These are phyloP conservation scores for Irpex rosettiformis DNA, from an alignment of 1,284 basidiomycete species.

Conservation along the genomic window DNA sequence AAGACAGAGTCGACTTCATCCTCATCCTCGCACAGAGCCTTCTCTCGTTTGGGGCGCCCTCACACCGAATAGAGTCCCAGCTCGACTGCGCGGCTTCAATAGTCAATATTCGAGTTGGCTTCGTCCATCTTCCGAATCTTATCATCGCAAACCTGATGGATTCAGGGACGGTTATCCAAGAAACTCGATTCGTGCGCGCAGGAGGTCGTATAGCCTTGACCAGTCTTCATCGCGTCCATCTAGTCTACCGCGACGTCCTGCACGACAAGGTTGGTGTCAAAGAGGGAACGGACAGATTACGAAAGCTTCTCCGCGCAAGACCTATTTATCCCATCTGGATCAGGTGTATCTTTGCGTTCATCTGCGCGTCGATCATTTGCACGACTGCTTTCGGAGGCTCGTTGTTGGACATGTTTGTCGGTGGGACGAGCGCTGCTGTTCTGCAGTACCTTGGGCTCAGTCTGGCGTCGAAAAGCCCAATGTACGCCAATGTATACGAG, in stretches of 20 bases:
- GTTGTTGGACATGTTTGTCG: constrained; percentile 77
- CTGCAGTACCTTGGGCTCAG: constrained; percentile 76
- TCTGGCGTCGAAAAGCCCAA: constrained; percentile 73
- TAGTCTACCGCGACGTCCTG: constrained; percentile 74
- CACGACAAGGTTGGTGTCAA: constrained; percentile 69
- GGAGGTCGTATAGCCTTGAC: constrained; percentile 72
- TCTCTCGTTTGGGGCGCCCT: constrained; percentile 80
- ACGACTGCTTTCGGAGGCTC: constrained; percentile 82
- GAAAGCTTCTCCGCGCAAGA: constrained; percentile 53
- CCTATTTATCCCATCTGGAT: constrained; percentile 60
- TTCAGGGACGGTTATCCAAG: constrained; percentile 51
- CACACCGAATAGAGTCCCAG: constrained; percentile 84
- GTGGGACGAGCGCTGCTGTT: constrained; percentile 65
- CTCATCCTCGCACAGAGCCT: constrained; percentile 79
- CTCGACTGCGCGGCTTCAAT: constrained; percentile 53
- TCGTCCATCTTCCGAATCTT: constrained; percentile 78
- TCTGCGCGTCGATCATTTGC: constrained; percentile 75
- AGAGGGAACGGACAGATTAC: constrained; percentile 60
- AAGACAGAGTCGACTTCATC: constrained; percentile 71
- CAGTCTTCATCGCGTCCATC: constrained; percentile 68
- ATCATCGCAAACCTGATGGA: constrained; percentile 78
- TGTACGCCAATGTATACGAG: constrained; percentile 91
- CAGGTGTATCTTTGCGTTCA: constrained; percentile 70
- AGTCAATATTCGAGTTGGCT: constrained; percentile 61
- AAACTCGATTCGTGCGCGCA: constrained; percentile 78